Conservation (phyloP, 139 green algal genomes). For the Helicosporidium sp. region DNA sequence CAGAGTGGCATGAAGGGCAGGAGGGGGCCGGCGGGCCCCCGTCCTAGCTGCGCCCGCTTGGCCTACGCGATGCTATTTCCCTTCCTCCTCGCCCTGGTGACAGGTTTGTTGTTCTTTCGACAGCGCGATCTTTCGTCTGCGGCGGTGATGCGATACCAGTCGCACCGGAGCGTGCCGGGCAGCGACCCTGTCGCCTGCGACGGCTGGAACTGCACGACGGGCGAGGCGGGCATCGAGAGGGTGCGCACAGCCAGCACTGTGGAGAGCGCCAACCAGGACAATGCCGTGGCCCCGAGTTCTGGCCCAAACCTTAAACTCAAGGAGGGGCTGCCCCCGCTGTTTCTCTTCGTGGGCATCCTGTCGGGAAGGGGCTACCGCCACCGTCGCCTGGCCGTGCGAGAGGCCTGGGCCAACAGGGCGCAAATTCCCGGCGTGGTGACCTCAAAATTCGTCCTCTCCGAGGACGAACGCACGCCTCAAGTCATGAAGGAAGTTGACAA, state of each 20-base stretch:
- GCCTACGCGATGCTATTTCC: not conserved
- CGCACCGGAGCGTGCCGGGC: too few species aligned
- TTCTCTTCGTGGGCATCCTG: conserved; percentile 31
- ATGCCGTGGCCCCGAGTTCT: not conserved
- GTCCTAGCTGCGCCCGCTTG: not conserved
- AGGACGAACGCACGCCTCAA: conserved; percentile 29
- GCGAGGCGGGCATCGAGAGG: too few species aligned
- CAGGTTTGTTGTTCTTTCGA: not conserved
- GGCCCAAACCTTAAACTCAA: too few species aligned
- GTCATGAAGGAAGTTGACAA: conserved; percentile 24
- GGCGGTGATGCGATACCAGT: too few species aligned
- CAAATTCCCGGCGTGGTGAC: conserved; percentile 14
- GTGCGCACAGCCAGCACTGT: too few species aligned
- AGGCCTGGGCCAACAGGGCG: conserved; percentile 18
- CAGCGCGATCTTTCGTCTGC: not conserved
- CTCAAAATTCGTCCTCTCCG: conserved; percentile 22
- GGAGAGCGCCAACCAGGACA: too few species aligned
- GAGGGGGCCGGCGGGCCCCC: too few species aligned
- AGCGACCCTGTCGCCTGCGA: too few species aligned
- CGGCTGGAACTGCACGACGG: too few species aligned
- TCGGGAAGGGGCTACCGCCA: conserved; percentile 23
- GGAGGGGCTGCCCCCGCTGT: too few species aligned
- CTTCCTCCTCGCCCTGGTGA: not conserved
- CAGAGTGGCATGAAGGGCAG: too few species aligned
- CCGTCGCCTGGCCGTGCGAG: conserved; percentile 20